phyloP scores from a whole-genome alignment of 495 filamentous ascomycete genomes.

The Friedmanniomyces simplex region DNA sequence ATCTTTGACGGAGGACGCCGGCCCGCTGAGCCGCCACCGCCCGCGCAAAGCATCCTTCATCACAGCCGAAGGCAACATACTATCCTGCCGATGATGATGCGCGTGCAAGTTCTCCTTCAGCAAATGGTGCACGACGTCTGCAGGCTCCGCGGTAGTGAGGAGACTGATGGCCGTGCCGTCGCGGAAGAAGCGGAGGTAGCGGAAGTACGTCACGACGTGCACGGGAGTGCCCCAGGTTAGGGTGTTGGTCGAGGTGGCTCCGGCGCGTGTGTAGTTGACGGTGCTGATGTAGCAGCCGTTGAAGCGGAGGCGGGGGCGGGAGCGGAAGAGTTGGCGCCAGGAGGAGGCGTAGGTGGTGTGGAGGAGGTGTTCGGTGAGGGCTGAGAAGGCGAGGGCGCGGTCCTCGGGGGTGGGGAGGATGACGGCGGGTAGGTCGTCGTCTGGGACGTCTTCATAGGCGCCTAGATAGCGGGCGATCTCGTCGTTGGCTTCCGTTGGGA shows the following conservation, averaged over 20 bases:
- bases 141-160: slow-evolving; percentile 66
- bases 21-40: slow-evolving; percentile 48
- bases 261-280: slow-evolving; percentile 83
- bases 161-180: slow-evolving; percentile 74
- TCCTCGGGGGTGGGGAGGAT: slow-evolving; percentile 11
- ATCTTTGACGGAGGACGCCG: slow-evolving; percentile 1
- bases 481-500: slow-evolving; percentile 35
- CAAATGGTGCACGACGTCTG: slow-evolving; percentile 66
- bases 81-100: slow-evolving; percentile 24
- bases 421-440: neutral
- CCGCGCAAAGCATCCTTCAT: slow-evolving; percentile 54
- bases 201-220: slow-evolving; percentile 95
- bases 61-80: slow-evolving; percentile 33
- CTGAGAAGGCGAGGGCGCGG: slow-evolving; percentile 6
- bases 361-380: slow-evolving; percentile 15
- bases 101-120: slow-evolving; percentile 33
- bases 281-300: slow-evolving; percentile 93
- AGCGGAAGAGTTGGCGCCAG: slow-evolving; percentile 54
- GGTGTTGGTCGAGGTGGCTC: slow-evolving; percentile 49
- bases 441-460: neutral
- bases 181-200: slow-evolving; percentile 89
- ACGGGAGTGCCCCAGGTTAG: slow-evolving; percentile 71
- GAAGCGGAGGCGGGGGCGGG: slow-evolving; percentile 78
- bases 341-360: slow-evolving; percentile 16
- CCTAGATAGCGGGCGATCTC: slow-evolving; percentile 10